A percentile compares a stretch with the other conserved stretches of the same genome.
phyloP scores from a whole-genome alignment of 306 rosid genomes.

The Cicer chorassanicum region DNA sequence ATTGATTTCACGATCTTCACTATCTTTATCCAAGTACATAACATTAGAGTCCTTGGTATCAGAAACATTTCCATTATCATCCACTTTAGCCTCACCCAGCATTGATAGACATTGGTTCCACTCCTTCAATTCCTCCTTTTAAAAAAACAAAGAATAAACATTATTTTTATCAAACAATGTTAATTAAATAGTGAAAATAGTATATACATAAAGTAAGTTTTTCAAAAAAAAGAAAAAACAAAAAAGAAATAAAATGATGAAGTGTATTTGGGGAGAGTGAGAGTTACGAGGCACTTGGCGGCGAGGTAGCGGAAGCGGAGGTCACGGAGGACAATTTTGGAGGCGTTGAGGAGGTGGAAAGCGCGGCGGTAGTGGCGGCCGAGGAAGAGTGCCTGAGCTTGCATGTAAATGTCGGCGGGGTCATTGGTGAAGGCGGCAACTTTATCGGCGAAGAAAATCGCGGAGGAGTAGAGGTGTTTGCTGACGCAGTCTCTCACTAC shows the following conservation, averaged over 20 bases:
- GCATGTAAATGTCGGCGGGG: slow-evolving; percentile 97
- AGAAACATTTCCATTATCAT: slow-evolving; percentile 74
- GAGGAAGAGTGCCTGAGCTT: slow-evolving; percentile 92
- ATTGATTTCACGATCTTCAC: slow-evolving; percentile 92
- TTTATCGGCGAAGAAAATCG: slow-evolving; percentile 94
- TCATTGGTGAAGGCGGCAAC: slow-evolving; percentile 88
- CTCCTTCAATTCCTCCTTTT: slow-evolving; percentile 91
- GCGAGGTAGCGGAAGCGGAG: slow-evolving; percentile 97
- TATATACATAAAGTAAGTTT: neutral
- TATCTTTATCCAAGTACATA: slow-evolving; percentile 85
- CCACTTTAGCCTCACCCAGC: slow-evolving; percentile 85
- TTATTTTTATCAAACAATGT: neutral
- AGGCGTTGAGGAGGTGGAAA: slow-evolving; percentile 91
- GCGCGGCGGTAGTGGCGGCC: slow-evolving; percentile 97
- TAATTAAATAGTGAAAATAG: neutral
- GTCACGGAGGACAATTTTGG: slow-evolving; percentile 84
- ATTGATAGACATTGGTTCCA: slow-evolving; percentile 91
- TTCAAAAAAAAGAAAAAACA: neutral
- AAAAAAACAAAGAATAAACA: neutral
- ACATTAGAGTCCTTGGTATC: slow-evolving; percentile 68
- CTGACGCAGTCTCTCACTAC: slow-evolving; percentile 91
- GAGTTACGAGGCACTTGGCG: slow-evolving; percentile 80
- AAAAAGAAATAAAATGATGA: neutral
- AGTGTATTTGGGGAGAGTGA: neutral
- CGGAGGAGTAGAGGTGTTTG: slow-evolving; percentile 93